Evolutionary conservation across 805 yeast species (phyloP).

Genomic region (Candida sonorensis): DNA sequence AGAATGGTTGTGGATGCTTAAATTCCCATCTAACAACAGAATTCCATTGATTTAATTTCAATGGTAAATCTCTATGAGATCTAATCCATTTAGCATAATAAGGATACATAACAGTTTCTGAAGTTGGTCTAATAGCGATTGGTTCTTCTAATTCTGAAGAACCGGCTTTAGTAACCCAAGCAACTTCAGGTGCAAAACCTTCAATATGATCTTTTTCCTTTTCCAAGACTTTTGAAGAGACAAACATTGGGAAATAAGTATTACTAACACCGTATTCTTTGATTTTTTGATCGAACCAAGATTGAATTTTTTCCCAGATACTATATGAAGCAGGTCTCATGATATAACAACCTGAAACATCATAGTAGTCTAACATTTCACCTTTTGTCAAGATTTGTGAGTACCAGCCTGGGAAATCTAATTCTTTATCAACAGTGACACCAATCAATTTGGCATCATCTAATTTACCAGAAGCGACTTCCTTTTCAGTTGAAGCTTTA

Average conservation of each 20-base stretch:
- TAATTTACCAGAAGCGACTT: constrained; percentile 41
- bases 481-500: too few relatives aligned
- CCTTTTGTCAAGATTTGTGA: constrained; percentile 94
- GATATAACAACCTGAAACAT: constrained; percentile 97
- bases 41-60: constrained; percentile 98
- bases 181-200: constrained; percentile 99
- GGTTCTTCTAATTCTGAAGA: constrained; percentile 92
- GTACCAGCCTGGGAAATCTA: constrained; percentile 96
- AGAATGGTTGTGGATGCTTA: constrained; percentile 98
- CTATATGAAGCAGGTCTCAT: constrained; percentile 92
- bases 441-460: constrained; percentile 91
- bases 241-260: constrained; percentile 98
- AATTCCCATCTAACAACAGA: constrained; percentile 99
- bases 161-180: constrained; percentile 99
- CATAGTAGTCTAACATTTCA: constrained; percentile 98
- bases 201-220: constrained; percentile 98
- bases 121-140: constrained; percentile 98
- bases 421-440: constrained; percentile 87
- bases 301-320: constrained; percentile 92
- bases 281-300: constrained; percentile 74
- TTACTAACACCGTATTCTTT: constrained; percentile 88
- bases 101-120: constrained; percentile 99
- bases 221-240: constrained; percentile 85
- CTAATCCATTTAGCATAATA: constrained; percentile 99
- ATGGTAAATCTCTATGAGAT: constrained; percentile 95